Evolutionary conservation across 805 yeast species (phyloP).

Genomic region (Saccharomycodes ludwigii): DNA sequence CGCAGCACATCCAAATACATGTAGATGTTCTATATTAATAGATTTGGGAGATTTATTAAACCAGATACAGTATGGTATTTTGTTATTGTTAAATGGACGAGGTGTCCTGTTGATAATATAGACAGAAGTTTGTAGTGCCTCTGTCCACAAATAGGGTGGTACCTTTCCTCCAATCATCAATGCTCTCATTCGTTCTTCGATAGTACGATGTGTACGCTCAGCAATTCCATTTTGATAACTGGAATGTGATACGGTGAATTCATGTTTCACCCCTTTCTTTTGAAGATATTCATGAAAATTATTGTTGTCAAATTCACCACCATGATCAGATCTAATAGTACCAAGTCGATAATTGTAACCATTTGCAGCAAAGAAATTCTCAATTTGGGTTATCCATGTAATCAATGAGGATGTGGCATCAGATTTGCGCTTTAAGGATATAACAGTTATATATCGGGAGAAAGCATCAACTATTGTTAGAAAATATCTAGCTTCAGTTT

Average conservation of each 20-base stretch:
- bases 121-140: constrained; percentile 8
- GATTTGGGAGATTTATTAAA: too few species aligned
- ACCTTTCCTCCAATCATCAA: constrained; percentile 7
- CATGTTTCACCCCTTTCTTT: constrained; percentile 6
- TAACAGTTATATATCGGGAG: constrained; percentile 2
- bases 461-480: constrained; percentile 3
- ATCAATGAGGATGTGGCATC: constrained; percentile 1
- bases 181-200: constrained; percentile 6
- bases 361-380: constrained; percentile 3
- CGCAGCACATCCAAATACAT: constrained; percentile 10
- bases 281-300: background rate
- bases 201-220: constrained; percentile 10
- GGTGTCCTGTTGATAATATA: constrained; percentile 7
- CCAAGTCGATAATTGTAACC: constrained; percentile 6
- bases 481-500: too few species aligned
- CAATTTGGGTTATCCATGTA: background rate
- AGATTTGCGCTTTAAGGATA: constrained; percentile 3
- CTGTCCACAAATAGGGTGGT: constrained; percentile 10
- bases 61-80: constrained; percentile 5
- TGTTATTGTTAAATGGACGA: background rate
- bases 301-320: constrained; percentile 6
- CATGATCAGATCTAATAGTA: constrained; percentile 7
- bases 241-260: constrained; percentile 8
- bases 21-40: constrained; percentile 3
- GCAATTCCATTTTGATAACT: constrained; percentile 11